Conservation (phyloP, 140 eudicot genomes). For the Cichorium intybus region DNA sequence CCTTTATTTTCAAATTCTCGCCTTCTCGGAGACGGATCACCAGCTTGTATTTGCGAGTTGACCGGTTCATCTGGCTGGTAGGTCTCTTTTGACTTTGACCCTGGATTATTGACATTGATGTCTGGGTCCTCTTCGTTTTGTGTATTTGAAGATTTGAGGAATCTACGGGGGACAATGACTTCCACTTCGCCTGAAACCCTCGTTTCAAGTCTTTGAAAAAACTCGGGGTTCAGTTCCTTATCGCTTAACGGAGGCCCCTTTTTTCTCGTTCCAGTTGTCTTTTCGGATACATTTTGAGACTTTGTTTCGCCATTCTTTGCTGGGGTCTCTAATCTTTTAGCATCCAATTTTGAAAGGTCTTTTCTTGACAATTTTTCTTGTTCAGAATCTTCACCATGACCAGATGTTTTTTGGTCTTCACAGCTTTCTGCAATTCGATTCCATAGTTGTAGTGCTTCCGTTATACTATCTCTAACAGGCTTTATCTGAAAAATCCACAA, state of each 20-base stretch:
- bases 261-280: slow-evolving; percentile 63
- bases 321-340: slow-evolving; percentile 35
- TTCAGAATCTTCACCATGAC: slow-evolving; percentile 46
- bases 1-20: slow-evolving; percentile 48
- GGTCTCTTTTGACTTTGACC: slow-evolving; percentile 36
- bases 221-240: slow-evolving; percentile 79
- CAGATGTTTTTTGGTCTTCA: slow-evolving; percentile 50
- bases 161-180: slow-evolving; percentile 67
- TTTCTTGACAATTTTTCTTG: slow-evolving; percentile 28
- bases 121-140: slow-evolving; percentile 37
- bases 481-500: slow-evolving; percentile 75
- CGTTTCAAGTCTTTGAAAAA: slow-evolving; percentile 76
- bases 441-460: slow-evolving; percentile 87
- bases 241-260: slow-evolving; percentile 70
- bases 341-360: slow-evolving; percentile 33
- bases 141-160: slow-evolving; percentile 38
- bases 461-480: slow-evolving; percentile 93
- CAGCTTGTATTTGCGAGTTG: slow-evolving; percentile 28
- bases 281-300: slow-evolving; percentile 49
- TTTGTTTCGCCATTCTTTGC: slow-evolving; percentile 41
- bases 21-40: slow-evolving; percentile 30
- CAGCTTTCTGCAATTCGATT: slow-evolving; percentile 54
- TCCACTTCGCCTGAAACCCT: slow-evolving; percentile 83
- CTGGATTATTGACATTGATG: slow-evolving; percentile 26
- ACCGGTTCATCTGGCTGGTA: slow-evolving; percentile 19